phyloP scores from a whole-genome alignment of 371 early-diverging fungal genomes.

The Saksenaea vasiformis region DNA sequence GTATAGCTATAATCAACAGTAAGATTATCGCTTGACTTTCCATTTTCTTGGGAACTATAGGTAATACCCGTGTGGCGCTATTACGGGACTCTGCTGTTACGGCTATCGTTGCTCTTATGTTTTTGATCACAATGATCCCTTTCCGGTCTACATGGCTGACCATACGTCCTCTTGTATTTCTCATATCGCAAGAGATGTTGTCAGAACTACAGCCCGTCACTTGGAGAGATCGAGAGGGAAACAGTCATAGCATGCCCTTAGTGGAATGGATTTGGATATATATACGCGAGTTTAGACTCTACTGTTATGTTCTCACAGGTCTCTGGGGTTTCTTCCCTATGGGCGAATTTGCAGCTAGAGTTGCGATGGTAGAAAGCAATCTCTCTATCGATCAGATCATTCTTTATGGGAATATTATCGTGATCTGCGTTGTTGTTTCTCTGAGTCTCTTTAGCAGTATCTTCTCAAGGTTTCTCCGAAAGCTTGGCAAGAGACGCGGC shows the following conservation, averaged over 20 bases:
- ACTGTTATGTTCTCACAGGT: background rate
- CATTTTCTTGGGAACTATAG: no score
- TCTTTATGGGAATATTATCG: conserved; percentile 22
- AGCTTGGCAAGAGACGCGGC: background rate
- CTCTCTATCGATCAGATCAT: conserved; percentile 20
- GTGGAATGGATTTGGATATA: conserved; percentile 13
- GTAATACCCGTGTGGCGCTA: conserved; percentile 21
- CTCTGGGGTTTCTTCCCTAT: conserved; percentile 9
- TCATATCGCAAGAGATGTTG: conserved; percentile 1
- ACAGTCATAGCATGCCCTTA: background rate
- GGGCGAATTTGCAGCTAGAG: conserved; percentile 1
- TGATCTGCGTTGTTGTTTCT: conserved; percentile 7
- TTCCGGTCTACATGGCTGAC: conserved; percentile 7
- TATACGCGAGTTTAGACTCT: background rate
- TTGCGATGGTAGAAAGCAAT: conserved; percentile 11
- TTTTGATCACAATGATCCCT: conserved; percentile 22
- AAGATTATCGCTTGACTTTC: no score
- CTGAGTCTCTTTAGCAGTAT: conserved; percentile 7
- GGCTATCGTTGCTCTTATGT: conserved; percentile 21
- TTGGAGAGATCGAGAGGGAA: conserved; percentile 1
- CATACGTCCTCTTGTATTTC: conserved; percentile 13
- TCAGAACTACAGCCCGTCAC: background rate
- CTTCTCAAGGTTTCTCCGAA: background rate
- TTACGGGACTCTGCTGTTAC: conserved; percentile 30
- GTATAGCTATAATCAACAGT: background rate